phyloP scores from a whole-genome alignment of 2,329 filamentous ascomycete genomes.

The Berkeleyomyces rouxiae region DNA sequence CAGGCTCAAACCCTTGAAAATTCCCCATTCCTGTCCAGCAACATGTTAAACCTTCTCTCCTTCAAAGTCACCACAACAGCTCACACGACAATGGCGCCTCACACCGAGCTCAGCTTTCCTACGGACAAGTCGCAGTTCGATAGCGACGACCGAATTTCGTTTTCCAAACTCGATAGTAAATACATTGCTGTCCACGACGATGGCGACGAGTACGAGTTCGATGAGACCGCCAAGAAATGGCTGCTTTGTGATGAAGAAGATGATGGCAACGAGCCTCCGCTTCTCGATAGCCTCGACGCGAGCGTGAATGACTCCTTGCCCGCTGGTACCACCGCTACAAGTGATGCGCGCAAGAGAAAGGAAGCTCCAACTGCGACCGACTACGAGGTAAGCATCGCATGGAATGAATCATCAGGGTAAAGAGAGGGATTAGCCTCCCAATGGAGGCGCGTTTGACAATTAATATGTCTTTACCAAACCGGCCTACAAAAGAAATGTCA shows the following conservation, averaged over 20 bases:
- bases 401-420: conserved; percentile 1
- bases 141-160: conserved; percentile 67
- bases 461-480: background rate
- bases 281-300: conserved; percentile 11
- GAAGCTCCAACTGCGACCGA: conserved; percentile 22
- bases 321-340: background rate
- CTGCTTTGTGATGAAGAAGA: conserved; percentile 38
- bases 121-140: conserved; percentile 53
- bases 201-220: conserved; percentile 72
- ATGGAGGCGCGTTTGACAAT: background rate
- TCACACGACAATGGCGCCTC: conserved; percentile 1
- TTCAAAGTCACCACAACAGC: background rate
- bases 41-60: background rate
- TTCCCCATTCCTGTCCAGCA: background rate
- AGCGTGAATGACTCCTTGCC: background rate
- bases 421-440: background rate
- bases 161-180: conserved; percentile 66
- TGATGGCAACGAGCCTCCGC: conserved; percentile 12
- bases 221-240: conserved; percentile 57
- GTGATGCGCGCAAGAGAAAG: conserved; percentile 25
- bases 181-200: conserved; percentile 74
- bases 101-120: conserved; percentile 27
- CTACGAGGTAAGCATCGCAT: conserved; percentile 27
- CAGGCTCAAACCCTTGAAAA: background rate
- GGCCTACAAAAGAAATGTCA: background rate